Base-by-base conservation (phyloP, 2,329 filamentous ascomycete species). In the Epichloe sp. region DNA sequence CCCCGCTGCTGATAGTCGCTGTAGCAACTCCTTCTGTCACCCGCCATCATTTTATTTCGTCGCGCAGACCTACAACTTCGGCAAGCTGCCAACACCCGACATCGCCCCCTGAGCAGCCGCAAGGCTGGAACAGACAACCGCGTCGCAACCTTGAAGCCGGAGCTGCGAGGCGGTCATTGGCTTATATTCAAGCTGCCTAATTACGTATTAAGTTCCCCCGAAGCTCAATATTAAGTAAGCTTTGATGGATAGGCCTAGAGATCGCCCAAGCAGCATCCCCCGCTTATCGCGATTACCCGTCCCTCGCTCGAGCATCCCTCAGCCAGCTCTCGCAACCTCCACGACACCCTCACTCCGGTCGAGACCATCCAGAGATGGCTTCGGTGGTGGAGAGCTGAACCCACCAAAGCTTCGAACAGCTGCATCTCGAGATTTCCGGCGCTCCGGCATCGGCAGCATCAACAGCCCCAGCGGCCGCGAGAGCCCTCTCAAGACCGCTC, bases 321-420 rank as follows among this genome's bases (percentile, higher is more conserved):
- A 64, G 45, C 63, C 64, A 15, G 41, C 59, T 4, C 55, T 59
- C 10, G 47, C 53, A 21, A 47, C 62, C 15, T 63, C 63, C 1
- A 48, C 62, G 3, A 62, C 64, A 4, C 37, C 50, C 15, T 36
- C 40, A 14, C 19, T 49, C n/a, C 41, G 34, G 3, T 6, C 49
- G 6, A 46, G 35, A 44, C n/a, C 41, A n/a, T 52, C 47, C 10
- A 41, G 47, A 31, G 49, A 52, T 23, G 43, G 40, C 19, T 49
- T 57, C 7, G 51, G 55, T 5, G 56, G 51, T 42, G 59, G 59
- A 19, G 65, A 68, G 31, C 55, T 71, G 43, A 66, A 66, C 52
- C 67, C 65, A 44, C 68, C 71, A 15, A 69, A 69, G 50, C 62
- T 74, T 12, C 68, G 71, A 34, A 53, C 66, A 26, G 60, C 68